These are phyloP conservation scores for Coniochaeta pulveracea DNA, from an alignment of 2,329 filamentous ascomycete species.

Conservation along the genomic window DNA sequence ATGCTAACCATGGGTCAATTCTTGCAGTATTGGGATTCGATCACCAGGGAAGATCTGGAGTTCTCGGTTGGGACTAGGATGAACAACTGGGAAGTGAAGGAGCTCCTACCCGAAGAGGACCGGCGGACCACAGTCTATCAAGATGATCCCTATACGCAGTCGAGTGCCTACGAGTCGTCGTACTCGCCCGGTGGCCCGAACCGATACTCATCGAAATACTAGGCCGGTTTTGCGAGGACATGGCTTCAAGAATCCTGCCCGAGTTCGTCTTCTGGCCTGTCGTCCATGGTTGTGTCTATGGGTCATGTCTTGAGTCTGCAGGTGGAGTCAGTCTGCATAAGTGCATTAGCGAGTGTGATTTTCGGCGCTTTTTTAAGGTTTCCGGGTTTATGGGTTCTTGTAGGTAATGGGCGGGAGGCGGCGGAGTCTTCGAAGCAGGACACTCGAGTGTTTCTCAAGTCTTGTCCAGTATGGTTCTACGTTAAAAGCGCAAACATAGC, in stretches of 20 bases:
- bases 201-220: conserved; percentile 39
- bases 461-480: no score
- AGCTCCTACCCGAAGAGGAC: conserved; percentile 72
- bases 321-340: no score
- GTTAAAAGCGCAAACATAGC: no score
- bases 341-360: no score
- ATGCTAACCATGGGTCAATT: background rate
- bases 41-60: conserved; percentile 95
- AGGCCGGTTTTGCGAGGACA: conserved; percentile 5
- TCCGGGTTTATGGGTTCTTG: no score
- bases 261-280: no score
- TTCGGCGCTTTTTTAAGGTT: no score
- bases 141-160: conserved; percentile 53
- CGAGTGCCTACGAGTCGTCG: conserved; percentile 39
- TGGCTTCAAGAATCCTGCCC: background rate
- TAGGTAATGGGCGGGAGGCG: no score
- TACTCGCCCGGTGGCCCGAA: conserved; percentile 32
- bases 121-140: conserved; percentile 61
- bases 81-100: conserved; percentile 98
- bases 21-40: conserved; percentile 91
- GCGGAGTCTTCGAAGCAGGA: no score
- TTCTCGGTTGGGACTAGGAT: conserved; percentile 92
- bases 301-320: no score
- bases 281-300: no score
- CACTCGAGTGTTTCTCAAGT: no score